Evolutionary conservation across 768 basidiomycete genomes (phyloP).

Genomic region (Suillus clintonianus): DNA sequence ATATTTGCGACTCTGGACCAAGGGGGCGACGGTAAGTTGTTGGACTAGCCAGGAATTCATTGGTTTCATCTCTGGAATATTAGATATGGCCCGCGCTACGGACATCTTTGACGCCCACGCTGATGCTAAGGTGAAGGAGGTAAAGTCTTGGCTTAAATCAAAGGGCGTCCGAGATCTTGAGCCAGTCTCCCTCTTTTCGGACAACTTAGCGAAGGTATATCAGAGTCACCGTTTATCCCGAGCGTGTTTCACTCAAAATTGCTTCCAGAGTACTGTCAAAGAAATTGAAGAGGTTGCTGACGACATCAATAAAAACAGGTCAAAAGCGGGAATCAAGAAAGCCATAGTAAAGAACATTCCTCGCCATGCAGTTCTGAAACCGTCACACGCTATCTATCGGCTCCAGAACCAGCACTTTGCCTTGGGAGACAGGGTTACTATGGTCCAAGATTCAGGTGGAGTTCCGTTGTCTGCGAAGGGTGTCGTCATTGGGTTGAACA

Average conservation of each 20-base stretch:
- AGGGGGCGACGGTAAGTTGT: slow-evolving; percentile 63
- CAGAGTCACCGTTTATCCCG: background rate
- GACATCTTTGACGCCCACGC: slow-evolving; percentile 61
- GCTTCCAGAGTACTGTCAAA: slow-evolving; percentile 66
- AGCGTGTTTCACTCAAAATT: background rate
- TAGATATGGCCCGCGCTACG: slow-evolving; percentile 73
- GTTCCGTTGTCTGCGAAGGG: slow-evolving; percentile 92
- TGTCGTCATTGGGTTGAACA: slow-evolving; percentile 86
- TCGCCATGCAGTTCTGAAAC: slow-evolving; percentile 90
- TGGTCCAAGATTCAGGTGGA: slow-evolving; percentile 93
- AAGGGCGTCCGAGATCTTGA: slow-evolving; percentile 91
- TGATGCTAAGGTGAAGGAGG: slow-evolving; percentile 71
- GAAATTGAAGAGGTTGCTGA: slow-evolving; percentile 82
- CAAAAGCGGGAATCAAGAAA: slow-evolving; percentile 72
- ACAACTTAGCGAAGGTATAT: slow-evolving; percentile 84
- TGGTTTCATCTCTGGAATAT: slow-evolving; percentile 5
- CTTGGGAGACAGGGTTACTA: slow-evolving; percentile 91
- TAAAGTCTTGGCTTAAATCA: slow-evolving; percentile 82
- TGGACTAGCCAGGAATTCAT: background rate
- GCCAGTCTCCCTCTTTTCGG: slow-evolving; percentile 88
- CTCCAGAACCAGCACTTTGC: slow-evolving; percentile 86
- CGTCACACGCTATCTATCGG: slow-evolving; percentile 84
- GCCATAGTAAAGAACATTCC: slow-evolving; percentile 94
- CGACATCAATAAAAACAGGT: slow-evolving; percentile 59
- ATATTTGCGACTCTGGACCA: slow-evolving; percentile 72